phyloP scores from a whole-genome alignment of 2,329 filamentous ascomycete genomes.

The Arthrinium phaeospermum region DNA sequence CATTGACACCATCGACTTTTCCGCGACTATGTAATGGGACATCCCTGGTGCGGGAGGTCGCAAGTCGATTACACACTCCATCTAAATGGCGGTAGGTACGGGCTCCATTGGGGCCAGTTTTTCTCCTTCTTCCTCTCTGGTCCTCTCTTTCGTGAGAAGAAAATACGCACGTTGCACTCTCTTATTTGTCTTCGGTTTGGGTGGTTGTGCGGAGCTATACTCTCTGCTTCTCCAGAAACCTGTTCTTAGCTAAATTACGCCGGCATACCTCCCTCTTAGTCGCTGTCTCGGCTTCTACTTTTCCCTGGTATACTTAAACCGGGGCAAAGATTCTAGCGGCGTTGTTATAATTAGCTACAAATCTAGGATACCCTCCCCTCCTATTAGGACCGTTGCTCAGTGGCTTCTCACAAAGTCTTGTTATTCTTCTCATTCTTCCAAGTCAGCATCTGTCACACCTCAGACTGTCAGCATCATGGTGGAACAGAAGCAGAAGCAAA shows the following conservation, averaged over 20 bases:
- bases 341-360: not conserved
- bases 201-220: not conserved
- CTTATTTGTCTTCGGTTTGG: not conserved
- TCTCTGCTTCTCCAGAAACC: not conserved
- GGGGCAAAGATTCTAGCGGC: not conserved
- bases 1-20: not conserved
- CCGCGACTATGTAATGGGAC: not conserved
- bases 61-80: not conserved
- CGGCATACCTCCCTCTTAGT: not conserved
- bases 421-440: not conserved
- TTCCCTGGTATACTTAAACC: not conserved
- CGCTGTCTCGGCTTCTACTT: not conserved
- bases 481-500: not conserved
- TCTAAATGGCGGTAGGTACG: conserved; percentile 11
- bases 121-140: not conserved
- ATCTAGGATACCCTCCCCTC: not conserved
- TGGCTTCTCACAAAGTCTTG: not conserved
- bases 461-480: not conserved
- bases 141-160: not conserved
- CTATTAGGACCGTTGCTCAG: not conserved
- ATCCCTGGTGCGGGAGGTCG: conserved; percentile 7
- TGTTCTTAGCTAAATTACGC: not conserved
- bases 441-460: not conserved
- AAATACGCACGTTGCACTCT: not conserved
- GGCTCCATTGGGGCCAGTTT: not conserved